Conservation (phyloP, 305 asterid species). For the Lippia alba region DNA sequence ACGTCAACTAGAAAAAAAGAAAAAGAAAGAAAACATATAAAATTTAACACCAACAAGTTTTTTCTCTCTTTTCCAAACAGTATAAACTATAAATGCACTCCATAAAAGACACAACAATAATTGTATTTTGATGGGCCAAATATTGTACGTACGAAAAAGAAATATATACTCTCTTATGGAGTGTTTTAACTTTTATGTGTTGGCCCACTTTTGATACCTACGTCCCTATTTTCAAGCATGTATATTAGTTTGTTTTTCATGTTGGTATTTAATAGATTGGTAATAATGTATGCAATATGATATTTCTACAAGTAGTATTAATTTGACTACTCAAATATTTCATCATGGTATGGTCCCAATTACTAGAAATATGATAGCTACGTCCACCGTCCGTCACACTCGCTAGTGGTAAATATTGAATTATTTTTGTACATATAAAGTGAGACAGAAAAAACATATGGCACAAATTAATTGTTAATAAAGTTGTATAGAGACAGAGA, state of each 20-base stretch:
- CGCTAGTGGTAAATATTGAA: not conserved
- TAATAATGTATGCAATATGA: not conserved
- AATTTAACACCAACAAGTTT: not conserved
- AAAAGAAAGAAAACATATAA: not conserved
- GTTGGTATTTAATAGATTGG: not conserved
- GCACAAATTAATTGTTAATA: not conserved
- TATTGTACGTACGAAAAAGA: slow-evolving; percentile 7
- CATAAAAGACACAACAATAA: slow-evolving; percentile 11
- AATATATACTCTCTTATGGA: not conserved
- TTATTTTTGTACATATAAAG: not conserved
- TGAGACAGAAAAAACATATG: not conserved
- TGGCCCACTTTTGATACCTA: slow-evolving; percentile 7
- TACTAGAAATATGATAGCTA: not conserved
- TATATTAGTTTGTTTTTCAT: not conserved
- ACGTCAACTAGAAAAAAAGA: not conserved
- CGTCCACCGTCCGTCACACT: not conserved
- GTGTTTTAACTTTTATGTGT: not conserved
- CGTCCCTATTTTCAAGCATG: slow-evolving; percentile 22
- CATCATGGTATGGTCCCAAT: slow-evolving; percentile 7
- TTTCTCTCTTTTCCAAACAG: slow-evolving; percentile 5
- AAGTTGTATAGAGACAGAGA: not conserved
- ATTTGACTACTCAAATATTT: not conserved
- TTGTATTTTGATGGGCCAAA: slow-evolving; percentile 24
- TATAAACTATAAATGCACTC: not conserved
- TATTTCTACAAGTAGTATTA: not conserved